A percentile compares a stretch with the other conserved stretches of the same genome.
These are phyloP conservation scores for Cardamine resedifolia DNA, from an alignment of 345 rosid species.

Conservation along the genomic window DNA sequence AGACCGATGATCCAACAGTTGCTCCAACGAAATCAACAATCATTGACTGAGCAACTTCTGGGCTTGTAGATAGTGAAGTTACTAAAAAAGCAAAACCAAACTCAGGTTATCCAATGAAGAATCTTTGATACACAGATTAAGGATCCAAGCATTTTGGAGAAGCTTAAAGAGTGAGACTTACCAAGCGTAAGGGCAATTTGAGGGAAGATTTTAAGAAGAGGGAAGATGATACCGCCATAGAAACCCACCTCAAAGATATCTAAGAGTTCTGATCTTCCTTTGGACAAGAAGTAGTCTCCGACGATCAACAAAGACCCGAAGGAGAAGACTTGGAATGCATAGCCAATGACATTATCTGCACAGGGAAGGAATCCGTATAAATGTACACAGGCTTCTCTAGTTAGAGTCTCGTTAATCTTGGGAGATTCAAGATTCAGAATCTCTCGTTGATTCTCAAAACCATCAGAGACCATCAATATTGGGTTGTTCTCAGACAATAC, in stretches of 20 bases:
- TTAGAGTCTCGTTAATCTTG: background rate
- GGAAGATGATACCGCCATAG: background rate
- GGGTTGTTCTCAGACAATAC: background rate
- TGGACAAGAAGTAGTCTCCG: background rate
- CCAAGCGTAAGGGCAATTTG: background rate
- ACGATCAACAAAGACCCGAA: background rate
- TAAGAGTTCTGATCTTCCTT: background rate
- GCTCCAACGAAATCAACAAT: background rate
- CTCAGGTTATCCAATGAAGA: background rate
- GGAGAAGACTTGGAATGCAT: constrained; percentile 6
- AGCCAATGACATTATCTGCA: background rate
- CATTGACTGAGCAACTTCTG: background rate
- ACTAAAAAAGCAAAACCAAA: background rate
- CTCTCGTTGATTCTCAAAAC: background rate
- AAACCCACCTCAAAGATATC: background rate
- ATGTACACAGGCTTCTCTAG: background rate
- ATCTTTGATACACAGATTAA: background rate
- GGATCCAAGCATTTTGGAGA: background rate
- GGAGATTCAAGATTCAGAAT: background rate
- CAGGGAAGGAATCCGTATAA: constrained; percentile 1
- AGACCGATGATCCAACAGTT: background rate
- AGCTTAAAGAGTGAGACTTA: background rate
- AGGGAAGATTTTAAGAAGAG: background rate
- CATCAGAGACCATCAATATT: background rate
- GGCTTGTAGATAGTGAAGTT: background rate